phyloP scores from a whole-genome alignment of 2,329 filamentous ascomycete species.

The Neofusicoccum sp. region DNA sequence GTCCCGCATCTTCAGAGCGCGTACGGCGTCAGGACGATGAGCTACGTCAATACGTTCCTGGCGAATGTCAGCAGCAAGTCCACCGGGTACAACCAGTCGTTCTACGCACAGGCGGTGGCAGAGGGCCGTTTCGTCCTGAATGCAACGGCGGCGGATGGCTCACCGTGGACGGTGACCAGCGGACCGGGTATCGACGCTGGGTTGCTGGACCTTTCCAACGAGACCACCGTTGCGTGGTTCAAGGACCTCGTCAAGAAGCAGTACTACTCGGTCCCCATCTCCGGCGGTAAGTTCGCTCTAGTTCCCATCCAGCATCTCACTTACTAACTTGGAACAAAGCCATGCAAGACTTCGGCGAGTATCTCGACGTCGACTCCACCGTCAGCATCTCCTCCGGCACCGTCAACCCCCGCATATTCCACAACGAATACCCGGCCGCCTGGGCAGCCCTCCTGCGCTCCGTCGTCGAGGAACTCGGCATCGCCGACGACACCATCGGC shows the following conservation, averaged over 20 bases:
- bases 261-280: conserved; percentile 37
- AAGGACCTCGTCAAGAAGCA: conserved; percentile 31
- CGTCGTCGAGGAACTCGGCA: conserved; percentile 27
- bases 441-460: conserved; percentile 35
- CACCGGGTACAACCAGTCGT: conserved; percentile 31
- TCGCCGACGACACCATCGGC: conserved; percentile 31
- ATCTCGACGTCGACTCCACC: conserved; percentile 30
- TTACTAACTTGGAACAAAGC: neutral
- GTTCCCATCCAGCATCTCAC: neutral
- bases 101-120: conserved; percentile 34
- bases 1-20: conserved; percentile 33
- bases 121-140: conserved; percentile 35
- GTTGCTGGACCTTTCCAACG: conserved; percentile 38
- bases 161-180: conserved; percentile 31
- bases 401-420: conserved; percentile 31
- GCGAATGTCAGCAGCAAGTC: conserved; percentile 36
- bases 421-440: conserved; percentile 36
- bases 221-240: conserved; percentile 33
- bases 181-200: conserved; percentile 38
- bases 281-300: conserved; percentile 24
- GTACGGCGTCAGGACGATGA: conserved; percentile 29
- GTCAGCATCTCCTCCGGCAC: conserved; percentile 30
- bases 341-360: conserved; percentile 41
- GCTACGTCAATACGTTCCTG: conserved; percentile 38
- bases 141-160: conserved; percentile 33